Evolutionary conservation across 176 grass and related monocot species (phyloP).

Genomic region (Zizania latifolia): DNA sequence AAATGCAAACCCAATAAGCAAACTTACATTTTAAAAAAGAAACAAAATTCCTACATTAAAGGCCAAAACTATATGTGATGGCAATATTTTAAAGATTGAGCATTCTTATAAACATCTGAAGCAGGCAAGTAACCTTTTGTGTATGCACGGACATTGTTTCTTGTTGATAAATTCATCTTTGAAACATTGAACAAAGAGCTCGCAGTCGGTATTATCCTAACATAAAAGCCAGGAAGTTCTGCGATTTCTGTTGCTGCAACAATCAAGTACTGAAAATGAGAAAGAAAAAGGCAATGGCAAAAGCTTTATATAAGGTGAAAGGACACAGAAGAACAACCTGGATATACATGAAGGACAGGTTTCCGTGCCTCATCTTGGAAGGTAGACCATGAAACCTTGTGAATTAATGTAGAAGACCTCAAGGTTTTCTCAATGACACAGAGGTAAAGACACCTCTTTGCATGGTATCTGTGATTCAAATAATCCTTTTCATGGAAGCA

Average conservation of each 20-base stretch:
- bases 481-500: constrained; percentile 96
- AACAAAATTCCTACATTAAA: neutral
- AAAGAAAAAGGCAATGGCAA: neutral
- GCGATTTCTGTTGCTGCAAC: constrained; percentile 35
- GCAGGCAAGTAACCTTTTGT: constrained; percentile 41
- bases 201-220: constrained; percentile 68
- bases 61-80: neutral
- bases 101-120: no score
- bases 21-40: neutral
- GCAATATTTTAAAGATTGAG: no score
- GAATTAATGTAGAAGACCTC: no score
- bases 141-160: constrained; percentile 77
- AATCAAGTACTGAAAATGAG: constrained; percentile 20
- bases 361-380: constrained; percentile 80
- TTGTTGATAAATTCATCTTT: constrained; percentile 60
- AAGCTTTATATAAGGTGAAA: neutral
- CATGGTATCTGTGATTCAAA: constrained; percentile 83
- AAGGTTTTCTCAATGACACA: no score
- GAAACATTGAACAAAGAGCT: constrained; percentile 58
- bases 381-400: no score
- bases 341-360: constrained; percentile 72
- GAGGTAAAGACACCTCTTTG: constrained; percentile 87
- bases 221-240: constrained; percentile 61
- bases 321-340: constrained; percentile 52
- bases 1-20: constrained; percentile 20